Evolutionary conservation across 495 filamentous ascomycete species (phyloP), one percentile per base, ranked within the genome.

Genomic region (Pyrenula massariospora): DNA sequence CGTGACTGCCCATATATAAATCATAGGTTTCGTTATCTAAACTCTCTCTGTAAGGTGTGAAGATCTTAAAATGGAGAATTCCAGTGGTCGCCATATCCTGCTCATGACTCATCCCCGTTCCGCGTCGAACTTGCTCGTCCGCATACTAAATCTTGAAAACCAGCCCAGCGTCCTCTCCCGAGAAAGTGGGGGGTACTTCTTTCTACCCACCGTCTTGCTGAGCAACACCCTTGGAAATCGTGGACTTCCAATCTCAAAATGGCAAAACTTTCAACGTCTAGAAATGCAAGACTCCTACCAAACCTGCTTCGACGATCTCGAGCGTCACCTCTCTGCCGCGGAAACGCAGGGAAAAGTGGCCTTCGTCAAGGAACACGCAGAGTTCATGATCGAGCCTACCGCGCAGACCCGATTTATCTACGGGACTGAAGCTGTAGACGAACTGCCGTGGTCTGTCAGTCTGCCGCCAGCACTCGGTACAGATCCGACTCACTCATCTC

Each of bases 291-390:
- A 23, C 2, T 12, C 10, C 25, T 62, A 61, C 50, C 62, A 64
- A 60, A 3, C 48, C n/a, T 63, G 65, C 50, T 60, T 70, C 31
- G 57, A 70, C 5, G 25, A 50, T 0, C 48, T 75, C 1, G 66
- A 71, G 24, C 59, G 64, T 22, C 60, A 60, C 31, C 54, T 70
- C 12, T 49, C 57, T 2, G 54, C 52, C 2, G 70, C 69, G 1
- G 36, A 63, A 24, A 50, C 60, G 1, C 48, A 65, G 12, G 60
- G 61, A 19, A 67, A 74, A 57, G 59, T 58, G 11, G 57, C 69
- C 1, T 70, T 69, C 49, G 63, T 69, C 25, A 77, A 77, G 53
- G 72, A 77, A 56, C 73, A 77, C 57, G 58, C 61, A 10, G 31
- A 42, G 22, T 65, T 63, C 52, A 53, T 67, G 15, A 60, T 60